phyloP scores from a whole-genome alignment of 345 rosid genomes.

The Lepidium didymum region DNA sequence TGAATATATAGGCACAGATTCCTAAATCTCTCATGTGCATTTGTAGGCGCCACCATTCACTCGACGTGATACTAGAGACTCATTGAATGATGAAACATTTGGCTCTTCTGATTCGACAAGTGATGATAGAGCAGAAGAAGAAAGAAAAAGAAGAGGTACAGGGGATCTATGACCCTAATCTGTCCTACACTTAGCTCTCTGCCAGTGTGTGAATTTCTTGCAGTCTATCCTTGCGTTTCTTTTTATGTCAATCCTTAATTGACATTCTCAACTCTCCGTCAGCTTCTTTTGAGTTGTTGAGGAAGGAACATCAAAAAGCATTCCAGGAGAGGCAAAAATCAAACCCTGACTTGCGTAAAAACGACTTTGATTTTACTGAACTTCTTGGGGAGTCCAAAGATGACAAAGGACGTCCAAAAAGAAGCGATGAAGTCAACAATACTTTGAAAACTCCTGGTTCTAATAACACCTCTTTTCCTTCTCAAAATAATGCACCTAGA shows the following conservation, averaged over 20 bases:
- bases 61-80: conserved; percentile 65
- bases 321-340: conserved; percentile 73
- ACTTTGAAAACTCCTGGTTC: conserved; percentile 24
- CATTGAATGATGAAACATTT: conserved; percentile 85
- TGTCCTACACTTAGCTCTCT: neutral
- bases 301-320: conserved; percentile 88
- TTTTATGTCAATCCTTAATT: conserved; percentile 8
- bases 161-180: neutral
- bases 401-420: conserved; percentile 41
- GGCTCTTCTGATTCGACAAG: conserved; percentile 70
- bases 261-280: conserved; percentile 23
- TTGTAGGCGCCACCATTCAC: conserved; percentile 68
- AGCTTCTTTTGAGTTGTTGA: conserved; percentile 92
- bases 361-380: conserved; percentile 55
- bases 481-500: conserved; percentile 56
- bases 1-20: neutral
- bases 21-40: conserved; percentile 15
- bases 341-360: conserved; percentile 51
- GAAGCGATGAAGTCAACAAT: conserved; percentile 34
- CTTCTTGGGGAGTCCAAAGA: conserved; percentile 58
- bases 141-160: conserved; percentile 90
- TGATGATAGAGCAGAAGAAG: conserved; percentile 95
- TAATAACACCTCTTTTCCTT: conserved; percentile 32
- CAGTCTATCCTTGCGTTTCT: conserved; percentile 5
- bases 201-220: conserved; percentile 15